Conservation (phyloP, 2,329 filamentous ascomycete species). For the Myotisia sp. region DNA sequence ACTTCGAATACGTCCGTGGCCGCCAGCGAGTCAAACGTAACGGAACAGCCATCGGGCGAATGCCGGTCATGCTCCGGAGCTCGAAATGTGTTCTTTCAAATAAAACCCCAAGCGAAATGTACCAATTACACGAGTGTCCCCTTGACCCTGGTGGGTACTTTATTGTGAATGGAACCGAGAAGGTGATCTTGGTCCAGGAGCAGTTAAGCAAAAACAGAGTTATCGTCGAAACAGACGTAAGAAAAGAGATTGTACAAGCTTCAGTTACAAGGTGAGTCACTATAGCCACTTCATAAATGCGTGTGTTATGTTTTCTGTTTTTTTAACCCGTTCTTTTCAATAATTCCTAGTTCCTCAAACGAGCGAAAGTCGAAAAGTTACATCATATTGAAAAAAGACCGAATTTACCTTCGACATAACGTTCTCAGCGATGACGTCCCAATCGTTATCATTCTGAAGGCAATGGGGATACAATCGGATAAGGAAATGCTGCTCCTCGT, state of each 20-base stretch:
- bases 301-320: neutral
- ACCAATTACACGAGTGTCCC: constrained; percentile 83
- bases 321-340: constrained; percentile 15
- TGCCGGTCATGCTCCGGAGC: constrained; percentile 95
- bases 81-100: constrained; percentile 77
- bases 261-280: constrained; percentile 57
- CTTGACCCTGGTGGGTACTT: constrained; percentile 96
- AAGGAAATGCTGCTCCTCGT: constrained; percentile 89
- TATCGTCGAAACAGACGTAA: constrained; percentile 83
- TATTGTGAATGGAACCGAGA: constrained; percentile 92
- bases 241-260: constrained; percentile 86
- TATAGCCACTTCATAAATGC: neutral
- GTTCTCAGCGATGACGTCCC: constrained; percentile 87
- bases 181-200: constrained; percentile 96
- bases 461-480: constrained; percentile 83
- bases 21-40: constrained; percentile 60
- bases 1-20: constrained; percentile 79
- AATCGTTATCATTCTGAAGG: constrained; percentile 83
- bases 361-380: constrained; percentile 98
- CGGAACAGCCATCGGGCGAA: constrained; percentile 65
- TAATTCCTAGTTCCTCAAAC: constrained; percentile 68
- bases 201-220: constrained; percentile 98
- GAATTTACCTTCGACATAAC: constrained; percentile 81
- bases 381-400: constrained; percentile 83
- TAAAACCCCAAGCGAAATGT: constrained; percentile 79